Conservation (phyloP, 1,284 basidiomycete species). For the Moniliophthora roreri region DNA sequence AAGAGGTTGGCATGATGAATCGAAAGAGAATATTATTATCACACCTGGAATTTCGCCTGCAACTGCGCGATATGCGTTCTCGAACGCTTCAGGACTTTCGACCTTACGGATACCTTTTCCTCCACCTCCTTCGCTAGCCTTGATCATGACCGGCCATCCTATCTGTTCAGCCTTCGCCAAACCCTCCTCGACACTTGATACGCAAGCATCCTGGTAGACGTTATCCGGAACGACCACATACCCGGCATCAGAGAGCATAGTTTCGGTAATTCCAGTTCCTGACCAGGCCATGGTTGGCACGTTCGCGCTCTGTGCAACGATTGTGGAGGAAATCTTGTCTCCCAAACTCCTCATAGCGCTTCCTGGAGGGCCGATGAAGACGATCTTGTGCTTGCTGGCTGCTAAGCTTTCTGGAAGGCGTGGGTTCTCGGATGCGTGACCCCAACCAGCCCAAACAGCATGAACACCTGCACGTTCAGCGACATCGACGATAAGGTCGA, state of each 20-base stretch:
- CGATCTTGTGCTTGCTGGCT: conserved; percentile 92
- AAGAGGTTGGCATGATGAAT: conserved; percentile 13
- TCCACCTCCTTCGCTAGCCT: conserved; percentile 98
- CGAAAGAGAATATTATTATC: conserved; percentile 22
- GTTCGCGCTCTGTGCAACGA: conserved; percentile 95
- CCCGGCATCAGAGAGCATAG: conserved; percentile 82
- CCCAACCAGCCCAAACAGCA: conserved; percentile 99
- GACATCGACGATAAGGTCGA: conserved; percentile 98
- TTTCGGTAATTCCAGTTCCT: conserved; percentile 92
- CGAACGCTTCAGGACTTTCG: conserved; percentile 83
- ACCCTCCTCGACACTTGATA: conserved; percentile 89
- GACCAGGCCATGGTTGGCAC: conserved; percentile 99
- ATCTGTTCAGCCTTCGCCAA: conserved; percentile 84
- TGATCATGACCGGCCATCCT: conserved; percentile 99
- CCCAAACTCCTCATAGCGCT: conserved; percentile 99
- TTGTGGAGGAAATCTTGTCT: conserved; percentile 99
- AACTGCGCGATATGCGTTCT: conserved; percentile 92
- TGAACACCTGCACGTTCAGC: conserved; percentile 97
- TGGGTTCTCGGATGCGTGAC: conserved; percentile 99
- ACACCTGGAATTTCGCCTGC: conserved; percentile 94
- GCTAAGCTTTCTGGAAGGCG: conserved; percentile 94
- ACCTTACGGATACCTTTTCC: conserved; percentile 99
- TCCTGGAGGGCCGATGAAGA: conserved; percentile 99
- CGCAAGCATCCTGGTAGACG: conserved; percentile 89
- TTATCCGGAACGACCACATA: conserved; percentile 94